Evolutionary conservation across 345 rosid species (phyloP), one percentile per base, ranked within the genome.

Genomic region (Melaleuca quinquenervia): DNA sequence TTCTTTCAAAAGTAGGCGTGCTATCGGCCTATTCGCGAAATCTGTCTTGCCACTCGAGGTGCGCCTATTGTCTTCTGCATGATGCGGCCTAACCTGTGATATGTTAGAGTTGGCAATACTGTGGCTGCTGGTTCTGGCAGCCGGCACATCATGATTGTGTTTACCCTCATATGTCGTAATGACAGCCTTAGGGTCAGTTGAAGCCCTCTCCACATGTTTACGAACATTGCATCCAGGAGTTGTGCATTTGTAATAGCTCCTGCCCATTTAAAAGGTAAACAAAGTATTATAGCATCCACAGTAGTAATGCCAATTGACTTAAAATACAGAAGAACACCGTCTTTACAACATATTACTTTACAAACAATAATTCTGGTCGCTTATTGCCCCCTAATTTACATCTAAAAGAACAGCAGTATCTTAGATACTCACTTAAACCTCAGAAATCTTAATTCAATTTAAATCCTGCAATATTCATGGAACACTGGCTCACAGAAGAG

Each of bases 211-310:
- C 51, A 96, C 99, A 16, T 94, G 99, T 92, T 96, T 96, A 27
- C 99, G 93, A 64, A 96, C 97, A 48, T 95, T 93, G 84, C 99
- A 96, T 85, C 94, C 96, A 1, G 86, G 90, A 82, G 95, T 93
- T 41, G 98, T 95, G 88, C 99, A 95, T 89, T 96, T 96, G 87
- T 96, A 96, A 88, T 95, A 96, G 89, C 98, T 96, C 94, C 99
- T 96, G 93, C 76, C 86, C 54, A 84, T 70, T 32, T 70, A 70
- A 50, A 18, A 22, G 21, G 62, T 60, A 64, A 88, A 62, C 44
- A 70, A 0, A 0, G 48, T 70, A 8, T 70, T 70, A 70, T 32
- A 32, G 78, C 78, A 18, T 70, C 76, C 78, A 18, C 78, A 70
- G 11, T 6, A 70, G 8, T 64, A 64, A 16, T 64, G 78, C 78